Evolutionary conservation across 2,329 filamentous ascomycete species (phyloP).

Genomic region (Monosporascus cannonballus): DNA sequence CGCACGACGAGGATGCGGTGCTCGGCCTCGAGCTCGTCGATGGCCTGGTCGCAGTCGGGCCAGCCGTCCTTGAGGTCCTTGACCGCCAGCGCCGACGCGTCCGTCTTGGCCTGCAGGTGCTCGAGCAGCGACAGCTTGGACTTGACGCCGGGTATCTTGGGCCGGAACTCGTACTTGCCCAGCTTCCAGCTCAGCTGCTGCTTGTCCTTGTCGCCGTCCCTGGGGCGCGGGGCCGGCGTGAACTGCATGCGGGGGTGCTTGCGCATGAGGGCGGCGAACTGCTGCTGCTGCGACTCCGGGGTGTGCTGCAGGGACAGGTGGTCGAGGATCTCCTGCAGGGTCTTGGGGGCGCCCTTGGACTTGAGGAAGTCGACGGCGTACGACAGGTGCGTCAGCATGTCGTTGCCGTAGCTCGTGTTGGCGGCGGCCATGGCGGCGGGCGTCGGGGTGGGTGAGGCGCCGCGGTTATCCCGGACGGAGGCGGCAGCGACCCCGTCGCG

Average conservation of each 20-base stretch:
- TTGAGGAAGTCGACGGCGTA: slow-evolving; percentile 82
- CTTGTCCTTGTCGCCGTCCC: not conserved
- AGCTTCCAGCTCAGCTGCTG: slow-evolving; percentile 56
- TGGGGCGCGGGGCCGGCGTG: slow-evolving; percentile 48
- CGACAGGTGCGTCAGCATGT: slow-evolving; percentile 81
- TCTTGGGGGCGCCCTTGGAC: slow-evolving; percentile 61
- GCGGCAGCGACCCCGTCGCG: slow-evolving; percentile 32
- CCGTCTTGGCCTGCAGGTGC: slow-evolving; percentile 74
- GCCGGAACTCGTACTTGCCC: slow-evolving; percentile 77
- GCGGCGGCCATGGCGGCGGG: slow-evolving; percentile 36
- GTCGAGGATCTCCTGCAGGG: slow-evolving; percentile 69
- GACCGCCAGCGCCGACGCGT: slow-evolving; percentile 74
- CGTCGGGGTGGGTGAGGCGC: slow-evolving; percentile 20
- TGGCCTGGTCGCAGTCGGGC: slow-evolving; percentile 73
- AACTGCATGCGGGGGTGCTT: slow-evolving; percentile 55
- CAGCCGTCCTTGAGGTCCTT: slow-evolving; percentile 95
- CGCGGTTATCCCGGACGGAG: slow-evolving; percentile 10
- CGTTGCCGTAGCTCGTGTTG: slow-evolving; percentile 67
- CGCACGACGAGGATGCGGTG: slow-evolving; percentile 79
- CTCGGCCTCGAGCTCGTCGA: slow-evolving; percentile 70
- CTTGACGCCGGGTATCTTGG: slow-evolving; percentile 73
- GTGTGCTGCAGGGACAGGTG: slow-evolving; percentile 68
- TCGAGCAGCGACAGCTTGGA: slow-evolving; percentile 70
- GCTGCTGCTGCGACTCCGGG: slow-evolving; percentile 54
- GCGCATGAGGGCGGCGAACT: slow-evolving; percentile 63